These are phyloP conservation scores for Clohesyomyces aquaticus DNA, from an alignment of 495 filamentous ascomycete species.

Conservation along the genomic window DNA sequence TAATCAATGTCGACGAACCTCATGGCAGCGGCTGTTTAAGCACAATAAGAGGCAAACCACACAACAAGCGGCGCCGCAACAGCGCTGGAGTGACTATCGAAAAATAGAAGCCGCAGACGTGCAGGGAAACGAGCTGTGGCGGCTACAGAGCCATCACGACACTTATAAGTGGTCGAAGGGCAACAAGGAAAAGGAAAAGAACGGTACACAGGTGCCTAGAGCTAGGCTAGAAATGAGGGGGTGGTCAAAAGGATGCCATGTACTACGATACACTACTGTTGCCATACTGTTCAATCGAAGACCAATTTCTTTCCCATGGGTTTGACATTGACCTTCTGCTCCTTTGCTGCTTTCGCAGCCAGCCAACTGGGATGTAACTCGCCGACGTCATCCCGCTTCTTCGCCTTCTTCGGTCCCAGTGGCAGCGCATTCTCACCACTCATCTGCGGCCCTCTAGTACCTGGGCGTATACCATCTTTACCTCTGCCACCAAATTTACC, in stretches of 20 bases:
- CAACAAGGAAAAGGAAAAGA: too few relatives aligned
- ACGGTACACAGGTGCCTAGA: not conserved
- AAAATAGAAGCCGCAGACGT: too few relatives aligned
- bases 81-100: too few relatives aligned
- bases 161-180: too few relatives aligned
- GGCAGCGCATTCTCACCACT: constrained; percentile 34
- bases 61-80: too few relatives aligned
- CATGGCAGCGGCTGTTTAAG: too few relatives aligned
- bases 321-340: constrained; percentile 61
- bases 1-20: too few relatives aligned
- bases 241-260: not conserved
- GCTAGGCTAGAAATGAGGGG: not conserved
- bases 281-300: constrained; percentile 66
- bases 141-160: too few relatives aligned
- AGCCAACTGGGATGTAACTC: constrained; percentile 92
- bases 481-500: not conserved
- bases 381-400: constrained; percentile 63
- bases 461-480: not conserved
- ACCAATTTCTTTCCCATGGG: constrained; percentile 89
- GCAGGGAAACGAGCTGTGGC: too few relatives aligned
- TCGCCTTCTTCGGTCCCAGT: constrained; percentile 43
- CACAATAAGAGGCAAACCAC: too few relatives aligned
- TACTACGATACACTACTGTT: not conserved
- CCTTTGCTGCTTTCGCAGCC: constrained; percentile 84
- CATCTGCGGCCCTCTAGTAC: constrained; percentile 3